A percentile compares a stretch with the other conserved stretches of the same genome.
Evolutionary conservation across 805 yeast genomes (phyloP).

Genomic region (Tetrapisispora fleetii): DNA sequence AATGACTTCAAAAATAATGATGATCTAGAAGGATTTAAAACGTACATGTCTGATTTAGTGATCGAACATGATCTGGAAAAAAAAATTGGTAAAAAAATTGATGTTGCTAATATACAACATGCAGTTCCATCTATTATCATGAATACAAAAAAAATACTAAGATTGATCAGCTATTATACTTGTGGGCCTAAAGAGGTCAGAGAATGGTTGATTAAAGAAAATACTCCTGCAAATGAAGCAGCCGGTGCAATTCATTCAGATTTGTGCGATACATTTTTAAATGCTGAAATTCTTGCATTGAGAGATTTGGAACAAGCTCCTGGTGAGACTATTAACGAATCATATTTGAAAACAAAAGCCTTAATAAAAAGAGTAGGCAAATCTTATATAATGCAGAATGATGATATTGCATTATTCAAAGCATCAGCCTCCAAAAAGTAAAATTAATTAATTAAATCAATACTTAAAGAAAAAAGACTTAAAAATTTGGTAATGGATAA

Average conservation of each 20-base stretch:
- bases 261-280: conserved; percentile 67
- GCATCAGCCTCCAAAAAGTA: conserved; percentile 54
- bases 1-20: conserved; percentile 26
- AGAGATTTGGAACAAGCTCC: conserved; percentile 37
- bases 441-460: neutral
- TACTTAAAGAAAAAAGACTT: too few species aligned
- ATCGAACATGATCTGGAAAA: conserved; percentile 29
- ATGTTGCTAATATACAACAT: conserved; percentile 27
- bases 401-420: conserved; percentile 68
- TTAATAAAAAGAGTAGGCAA: conserved; percentile 41
- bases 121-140: conserved; percentile 55
- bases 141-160: conserved; percentile 56
- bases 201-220: conserved; percentile 78
- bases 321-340: conserved; percentile 11
- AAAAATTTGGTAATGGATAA: neutral
- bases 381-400: conserved; percentile 70
- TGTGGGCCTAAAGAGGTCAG: conserved; percentile 79
- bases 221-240: conserved; percentile 76
- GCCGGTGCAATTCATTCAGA: conserved; percentile 89
- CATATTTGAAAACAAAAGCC: conserved; percentile 20
- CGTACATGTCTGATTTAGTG: conserved; percentile 11
- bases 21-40: neutral
- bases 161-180: conserved; percentile 75
- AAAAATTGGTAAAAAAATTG: conserved; percentile 27
- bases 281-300: conserved; percentile 65